These are phyloP conservation scores for Phytophthora citricola DNA, from an alignment of 352 stramenopile species.

Conservation along the genomic window DNA sequence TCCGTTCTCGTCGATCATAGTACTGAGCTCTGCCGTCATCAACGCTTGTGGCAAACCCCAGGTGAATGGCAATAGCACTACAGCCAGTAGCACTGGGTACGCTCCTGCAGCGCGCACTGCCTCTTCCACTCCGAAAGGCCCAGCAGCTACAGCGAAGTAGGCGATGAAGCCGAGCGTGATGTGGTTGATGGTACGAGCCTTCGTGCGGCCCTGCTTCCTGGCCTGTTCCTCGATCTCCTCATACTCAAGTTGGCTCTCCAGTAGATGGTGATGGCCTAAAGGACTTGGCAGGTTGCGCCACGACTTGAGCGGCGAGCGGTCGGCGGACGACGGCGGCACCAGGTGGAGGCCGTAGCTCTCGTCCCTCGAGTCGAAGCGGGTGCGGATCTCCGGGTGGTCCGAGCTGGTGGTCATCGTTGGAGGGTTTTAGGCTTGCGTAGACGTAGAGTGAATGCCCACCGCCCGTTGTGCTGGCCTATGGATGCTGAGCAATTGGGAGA, in stretches of 20 bases:
- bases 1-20: constrained; percentile 88
- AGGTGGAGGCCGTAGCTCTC: constrained; percentile 61
- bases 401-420: constrained; percentile 23
- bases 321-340: constrained; percentile 73
- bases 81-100: constrained; percentile 74
- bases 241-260: constrained; percentile 60
- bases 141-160: constrained; percentile 83
- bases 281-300: constrained; percentile 77
- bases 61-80: constrained; percentile 81
- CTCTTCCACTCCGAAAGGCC: constrained; percentile 83
- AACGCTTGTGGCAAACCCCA: constrained; percentile 84
- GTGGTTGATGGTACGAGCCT: constrained; percentile 81
- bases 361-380: constrained; percentile 69
- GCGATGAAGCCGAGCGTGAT: constrained; percentile 86
- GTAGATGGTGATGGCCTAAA: constrained; percentile 48
- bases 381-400: constrained; percentile 46
- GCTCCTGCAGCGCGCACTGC: constrained; percentile 74
- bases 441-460: not conserved
- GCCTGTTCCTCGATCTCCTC: constrained; percentile 41
- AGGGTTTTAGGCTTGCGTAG: not conserved
- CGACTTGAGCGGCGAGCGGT: constrained; percentile 77
- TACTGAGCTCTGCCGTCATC: constrained; percentile 87
- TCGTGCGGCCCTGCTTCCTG: constrained; percentile 32
- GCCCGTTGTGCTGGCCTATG: constrained; percentile 5
- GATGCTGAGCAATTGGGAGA: not conserved